Conservation (phyloP, 805 yeast genomes). For the Scheffersomyces ergatensis region DNA sequence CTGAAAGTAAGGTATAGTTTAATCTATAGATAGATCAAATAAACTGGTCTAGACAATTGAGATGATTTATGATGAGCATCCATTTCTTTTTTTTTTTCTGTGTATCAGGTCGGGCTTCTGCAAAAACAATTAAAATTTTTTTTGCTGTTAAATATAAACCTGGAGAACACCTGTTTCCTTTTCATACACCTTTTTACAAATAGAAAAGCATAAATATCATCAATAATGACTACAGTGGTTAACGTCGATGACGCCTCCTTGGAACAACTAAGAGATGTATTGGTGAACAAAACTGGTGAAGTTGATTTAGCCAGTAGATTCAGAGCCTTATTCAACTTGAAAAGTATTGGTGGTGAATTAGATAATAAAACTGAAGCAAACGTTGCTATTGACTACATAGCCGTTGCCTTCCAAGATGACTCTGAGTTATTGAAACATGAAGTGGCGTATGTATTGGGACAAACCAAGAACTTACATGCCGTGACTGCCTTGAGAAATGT, state of each 20-base stretch:
- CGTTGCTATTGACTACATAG: slow-evolving; percentile 75
- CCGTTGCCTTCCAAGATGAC: slow-evolving; percentile 75
- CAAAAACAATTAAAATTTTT: too few relatives aligned
- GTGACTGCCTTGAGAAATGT: slow-evolving; percentile 75
- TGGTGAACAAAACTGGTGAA: slow-evolving; percentile 63
- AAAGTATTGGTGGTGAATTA: slow-evolving; percentile 79
- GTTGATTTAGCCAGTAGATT: slow-evolving; percentile 82
- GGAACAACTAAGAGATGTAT: slow-evolving; percentile 70
- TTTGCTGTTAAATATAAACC: too few relatives aligned
- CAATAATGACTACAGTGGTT: slow-evolving; percentile 29
- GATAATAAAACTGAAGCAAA: slow-evolving; percentile 51
- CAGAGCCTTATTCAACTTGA: slow-evolving; percentile 90
- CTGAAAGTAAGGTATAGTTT: too few relatives aligned
- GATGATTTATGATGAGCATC: too few relatives aligned
- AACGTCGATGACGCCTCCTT: slow-evolving; percentile 43
- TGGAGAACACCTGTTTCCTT: too few relatives aligned
- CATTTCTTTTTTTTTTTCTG: too few relatives aligned
- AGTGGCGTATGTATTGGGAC: slow-evolving; percentile 96
- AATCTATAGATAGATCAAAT: too few relatives aligned
- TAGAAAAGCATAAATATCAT: too few relatives aligned
- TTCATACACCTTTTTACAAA: too few relatives aligned
- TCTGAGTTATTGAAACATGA: slow-evolving; percentile 95
- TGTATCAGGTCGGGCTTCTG: too few relatives aligned
- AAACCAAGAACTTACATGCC: slow-evolving; percentile 79
- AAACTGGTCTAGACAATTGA: too few relatives aligned